Base-by-base conservation (phyloP, 2,329 filamentous ascomycete genomes). In the Penicillium sp. region DNA sequence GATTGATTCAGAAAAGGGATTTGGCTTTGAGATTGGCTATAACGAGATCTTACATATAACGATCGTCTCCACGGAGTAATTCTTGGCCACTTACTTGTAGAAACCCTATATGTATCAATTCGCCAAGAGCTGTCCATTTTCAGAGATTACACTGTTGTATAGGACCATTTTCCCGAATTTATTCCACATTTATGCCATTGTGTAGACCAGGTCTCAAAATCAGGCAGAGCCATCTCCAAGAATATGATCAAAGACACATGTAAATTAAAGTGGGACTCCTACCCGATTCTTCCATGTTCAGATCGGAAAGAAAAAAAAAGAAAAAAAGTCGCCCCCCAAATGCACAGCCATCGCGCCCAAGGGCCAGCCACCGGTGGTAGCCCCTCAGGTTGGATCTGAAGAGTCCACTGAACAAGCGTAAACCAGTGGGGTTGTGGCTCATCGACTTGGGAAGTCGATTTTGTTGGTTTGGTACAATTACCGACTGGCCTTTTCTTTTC, bases 351-450 rank as follows among this genome's bases (percentile, higher is more conserved):
- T n/a, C n/a, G n/a, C 11, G 34, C 50, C 61, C 59, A 62, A 54
- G 55, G 56, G 50, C 55, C 49, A 40, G 39, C 43, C 42, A 40
- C 18, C 31, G 11, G 20, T 31, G 52, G 59, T 37, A 29, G 32
- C 56, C 24, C 9, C 50, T 43, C 13, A 46, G 55, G 62, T 60
- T 64, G 58, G 63, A 61, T 61, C 56, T 56, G 46, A 49, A 55
- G 56, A 55, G 56, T 55, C 61, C 62, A 65, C 62, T n/a, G n/a
- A n/a, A 57, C 37, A 46, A 49, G 44, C 53, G 53, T 58, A 65
- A 65, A 64, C 63, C 45, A 39, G 63, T 64, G 63, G 63, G 63
- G 63, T 49, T 55, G 16, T 31, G 50, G 55, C 54, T 57, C 51
- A 57, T 40, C 35, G 53, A 52, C 18, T 29, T 20, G 16, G 18